Percentiles rank a stretch among this genome's conserved stretches.
Evolutionary conservation across 495 filamentous ascomycete genomes (phyloP).

Genomic region (Cercophora scortea): DNA sequence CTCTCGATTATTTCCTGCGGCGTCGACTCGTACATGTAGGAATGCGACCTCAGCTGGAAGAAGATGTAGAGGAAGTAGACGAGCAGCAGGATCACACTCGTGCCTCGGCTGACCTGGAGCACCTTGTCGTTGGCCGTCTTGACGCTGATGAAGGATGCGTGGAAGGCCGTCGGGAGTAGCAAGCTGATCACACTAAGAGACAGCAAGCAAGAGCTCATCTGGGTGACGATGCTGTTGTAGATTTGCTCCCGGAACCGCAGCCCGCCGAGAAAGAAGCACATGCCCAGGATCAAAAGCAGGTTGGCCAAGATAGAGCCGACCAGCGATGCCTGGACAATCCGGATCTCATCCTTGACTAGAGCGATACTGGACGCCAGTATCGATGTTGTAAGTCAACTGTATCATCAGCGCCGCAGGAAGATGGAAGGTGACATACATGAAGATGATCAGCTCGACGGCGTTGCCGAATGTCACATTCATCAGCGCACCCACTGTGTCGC

Average conservation of each 20-base stretch:
- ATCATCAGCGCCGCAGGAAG: no score
- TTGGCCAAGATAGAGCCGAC: constrained; percentile 87
- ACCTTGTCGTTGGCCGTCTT: constrained; percentile 55
- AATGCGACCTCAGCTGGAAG: constrained; percentile 85
- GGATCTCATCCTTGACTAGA: constrained; percentile 60
- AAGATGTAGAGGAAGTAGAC: constrained; percentile 77
- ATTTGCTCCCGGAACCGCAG: constrained; percentile 82
- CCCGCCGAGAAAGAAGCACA: constrained; percentile 81
- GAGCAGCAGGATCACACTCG: constrained; percentile 73
- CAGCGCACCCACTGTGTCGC: constrained; percentile 72
- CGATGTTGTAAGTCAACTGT: neutral
- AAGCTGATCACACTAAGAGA: constrained; percentile 80
- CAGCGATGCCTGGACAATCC: constrained; percentile 79
- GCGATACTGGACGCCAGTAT: constrained; percentile 10
- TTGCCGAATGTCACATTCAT: constrained; percentile 88
- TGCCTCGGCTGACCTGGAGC: constrained; percentile 76
- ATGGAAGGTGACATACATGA: constrained; percentile 23
- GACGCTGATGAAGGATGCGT: constrained; percentile 62
- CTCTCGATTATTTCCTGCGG: constrained; percentile 84
- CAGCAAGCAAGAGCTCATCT: constrained; percentile 87
- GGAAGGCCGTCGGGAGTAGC: constrained; percentile 63
- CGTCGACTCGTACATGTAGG: constrained; percentile 83
- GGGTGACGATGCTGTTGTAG: constrained; percentile 86
- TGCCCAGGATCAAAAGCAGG: constrained; percentile 77
- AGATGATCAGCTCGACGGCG: constrained; percentile 84